Percentiles rank a stretch among this genome's conserved stretches.
These are phyloP conservation scores for Tubosaeta sp. DNA, from an alignment of 768 basidiomycete species.

Conservation along the genomic window DNA sequence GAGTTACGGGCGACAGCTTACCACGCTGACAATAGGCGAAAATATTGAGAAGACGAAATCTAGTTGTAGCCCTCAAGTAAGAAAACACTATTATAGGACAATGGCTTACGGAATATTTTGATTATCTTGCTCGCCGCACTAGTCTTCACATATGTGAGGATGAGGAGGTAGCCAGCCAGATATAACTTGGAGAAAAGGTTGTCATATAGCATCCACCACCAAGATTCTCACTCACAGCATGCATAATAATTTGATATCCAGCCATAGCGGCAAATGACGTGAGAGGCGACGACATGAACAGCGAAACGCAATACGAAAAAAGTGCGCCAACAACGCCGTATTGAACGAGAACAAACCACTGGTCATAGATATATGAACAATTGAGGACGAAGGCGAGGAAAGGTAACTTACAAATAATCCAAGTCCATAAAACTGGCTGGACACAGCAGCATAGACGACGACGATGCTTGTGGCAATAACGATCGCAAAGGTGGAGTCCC, in stretches of 20 bases:
- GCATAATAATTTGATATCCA: conserved; percentile 70
- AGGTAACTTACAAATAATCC: conserved; percentile 53
- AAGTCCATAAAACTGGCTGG: conserved; percentile 64
- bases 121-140: conserved; percentile 51
- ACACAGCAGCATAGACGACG: conserved; percentile 53
- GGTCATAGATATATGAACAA: not conserved
- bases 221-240: conserved; percentile 46
- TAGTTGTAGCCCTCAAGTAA: conserved; percentile 7
- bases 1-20: too few relatives aligned
- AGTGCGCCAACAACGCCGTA: conserved; percentile 68
- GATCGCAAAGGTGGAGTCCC: conserved; percentile 59
- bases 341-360: conserved; percentile 71
- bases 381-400: not conserved
- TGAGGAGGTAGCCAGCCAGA: conserved; percentile 63
- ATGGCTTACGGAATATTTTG: conserved; percentile 49
- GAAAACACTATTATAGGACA: not conserved
- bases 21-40: too few relatives aligned
- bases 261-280: conserved; percentile 72
- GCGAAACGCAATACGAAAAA: conserved; percentile 63
- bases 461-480: conserved; percentile 60
- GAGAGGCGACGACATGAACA: conserved; percentile 59
- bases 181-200: conserved; percentile 43
- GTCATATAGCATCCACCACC: not conserved
- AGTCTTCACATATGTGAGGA: conserved; percentile 67
- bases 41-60: conserved; percentile 57